These are phyloP conservation scores for Geosmithia flava DNA, from an alignment of 2,329 filamentous ascomycete species.

Conservation along the genomic window DNA sequence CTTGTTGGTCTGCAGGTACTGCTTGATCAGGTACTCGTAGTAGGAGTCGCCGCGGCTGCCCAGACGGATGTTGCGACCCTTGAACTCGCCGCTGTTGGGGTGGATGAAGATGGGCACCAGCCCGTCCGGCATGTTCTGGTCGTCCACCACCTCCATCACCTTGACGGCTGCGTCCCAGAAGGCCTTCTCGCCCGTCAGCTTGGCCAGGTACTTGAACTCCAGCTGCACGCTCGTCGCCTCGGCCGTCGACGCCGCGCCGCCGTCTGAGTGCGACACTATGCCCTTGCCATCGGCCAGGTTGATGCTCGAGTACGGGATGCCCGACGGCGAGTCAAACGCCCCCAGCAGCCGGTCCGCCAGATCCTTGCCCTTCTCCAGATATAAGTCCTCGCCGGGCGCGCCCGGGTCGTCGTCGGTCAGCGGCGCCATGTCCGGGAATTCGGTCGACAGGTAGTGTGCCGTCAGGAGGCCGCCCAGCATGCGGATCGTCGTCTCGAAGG, in stretches of 20 bases:
- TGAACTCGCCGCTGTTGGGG: constrained; percentile 65
- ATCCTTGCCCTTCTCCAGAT: constrained; percentile 91
- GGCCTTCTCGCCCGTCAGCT: constrained; percentile 80
- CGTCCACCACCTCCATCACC: constrained; percentile 83
- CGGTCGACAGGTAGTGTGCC: constrained; percentile 86
- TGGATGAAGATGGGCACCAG: constrained; percentile 88
- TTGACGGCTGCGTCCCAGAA: constrained; percentile 91
- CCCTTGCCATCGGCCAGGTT: constrained; percentile 70
- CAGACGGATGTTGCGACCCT: constrained; percentile 74
- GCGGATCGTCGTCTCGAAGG: constrained; percentile 94
- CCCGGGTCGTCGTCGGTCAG: constrained; percentile 60
- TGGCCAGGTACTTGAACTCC: constrained; percentile 94
- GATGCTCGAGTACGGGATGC: constrained; percentile 82
- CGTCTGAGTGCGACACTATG: constrained; percentile 70
- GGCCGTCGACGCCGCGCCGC: constrained; percentile 83
- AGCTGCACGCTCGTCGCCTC: constrained; percentile 88
- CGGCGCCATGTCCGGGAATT: constrained; percentile 68
- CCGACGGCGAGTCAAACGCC: constrained; percentile 78
- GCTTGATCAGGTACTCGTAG: constrained; percentile 98
- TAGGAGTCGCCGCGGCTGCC: constrained; percentile 95
- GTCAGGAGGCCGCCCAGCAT: constrained; percentile 91
- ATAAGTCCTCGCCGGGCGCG: constrained; percentile 72
- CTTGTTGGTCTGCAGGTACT: constrained; percentile 86
- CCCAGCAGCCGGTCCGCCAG: constrained; percentile 76
- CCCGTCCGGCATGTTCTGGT: constrained; percentile 66